Evolutionary conservation across 1,139 yeast genomes (phyloP).

Genomic region (Geotrichum cucujoidarum): DNA sequence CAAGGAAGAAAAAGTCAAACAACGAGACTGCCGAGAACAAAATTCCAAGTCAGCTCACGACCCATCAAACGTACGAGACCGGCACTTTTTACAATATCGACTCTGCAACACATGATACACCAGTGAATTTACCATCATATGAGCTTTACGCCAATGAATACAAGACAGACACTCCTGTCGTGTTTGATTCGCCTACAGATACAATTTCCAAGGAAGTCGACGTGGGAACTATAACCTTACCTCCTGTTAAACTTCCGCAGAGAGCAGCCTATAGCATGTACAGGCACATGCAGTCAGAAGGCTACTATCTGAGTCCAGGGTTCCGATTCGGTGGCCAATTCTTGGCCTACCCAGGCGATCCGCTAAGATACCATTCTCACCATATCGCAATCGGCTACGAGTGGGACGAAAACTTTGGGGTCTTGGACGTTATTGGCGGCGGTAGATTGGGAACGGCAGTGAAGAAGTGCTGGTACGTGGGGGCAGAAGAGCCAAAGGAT

Average conservation of each 20-base stretch:
- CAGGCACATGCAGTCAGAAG: conserved; percentile 43
- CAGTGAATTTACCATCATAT: conserved; percentile 15
- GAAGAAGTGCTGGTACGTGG: conserved; percentile 75
- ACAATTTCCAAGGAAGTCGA: neutral
- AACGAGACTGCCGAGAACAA: conserved; percentile 10
- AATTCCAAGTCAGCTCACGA: conserved; percentile 11
- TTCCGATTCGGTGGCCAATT: conserved; percentile 85
- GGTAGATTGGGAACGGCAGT: conserved; percentile 92
- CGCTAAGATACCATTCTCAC: conserved; percentile 84
- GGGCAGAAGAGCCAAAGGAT: conserved; percentile 33
- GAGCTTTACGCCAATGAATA: conserved; percentile 14
- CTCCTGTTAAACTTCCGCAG: conserved; percentile 9
- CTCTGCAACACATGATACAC: conserved; percentile 20
- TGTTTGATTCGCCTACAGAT: conserved; percentile 1
- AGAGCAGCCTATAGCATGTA: conserved; percentile 35
- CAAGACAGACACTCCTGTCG: conserved; percentile 1
- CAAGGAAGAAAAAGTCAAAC: conserved; percentile 18
- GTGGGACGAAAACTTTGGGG: conserved; percentile 48
- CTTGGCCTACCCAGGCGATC: conserved; percentile 93
- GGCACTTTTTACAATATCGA: conserved; percentile 23
- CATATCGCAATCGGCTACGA: conserved; percentile 58
- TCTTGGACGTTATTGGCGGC: conserved; percentile 63
- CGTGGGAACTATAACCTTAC: neutral
- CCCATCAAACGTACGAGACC: conserved; percentile 16
- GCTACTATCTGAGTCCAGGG: conserved; percentile 70